Evolutionary conservation across 2,329 filamentous ascomycete species (phyloP).

Genomic region (Colletotrichum echinochloae): DNA sequence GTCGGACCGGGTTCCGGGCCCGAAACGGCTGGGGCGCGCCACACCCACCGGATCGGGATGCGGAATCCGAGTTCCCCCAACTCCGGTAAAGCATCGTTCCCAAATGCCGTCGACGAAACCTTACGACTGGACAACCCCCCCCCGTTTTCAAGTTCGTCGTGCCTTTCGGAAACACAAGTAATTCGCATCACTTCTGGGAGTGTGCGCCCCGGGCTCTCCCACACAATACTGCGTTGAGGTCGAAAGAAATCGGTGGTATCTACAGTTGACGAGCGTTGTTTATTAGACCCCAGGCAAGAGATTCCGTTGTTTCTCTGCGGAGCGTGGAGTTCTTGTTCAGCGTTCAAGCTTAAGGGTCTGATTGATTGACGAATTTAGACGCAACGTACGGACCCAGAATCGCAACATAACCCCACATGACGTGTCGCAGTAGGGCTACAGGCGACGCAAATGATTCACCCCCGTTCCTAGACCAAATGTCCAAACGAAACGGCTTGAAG

Average conservation of each 20-base stretch:
- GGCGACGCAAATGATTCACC: neutral
- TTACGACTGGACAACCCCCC: neutral
- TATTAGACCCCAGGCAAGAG: neutral
- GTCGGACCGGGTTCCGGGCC: neutral
- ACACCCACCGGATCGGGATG: neutral
- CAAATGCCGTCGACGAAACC: neutral
- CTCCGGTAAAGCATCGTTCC: neutral
- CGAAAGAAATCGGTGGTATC: neutral
- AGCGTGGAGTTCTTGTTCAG: neutral
- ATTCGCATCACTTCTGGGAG: neutral
- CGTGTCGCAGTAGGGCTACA: neutral
- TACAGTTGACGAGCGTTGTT: neutral
- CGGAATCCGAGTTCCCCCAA: neutral
- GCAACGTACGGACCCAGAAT: neutral
- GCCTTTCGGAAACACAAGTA: neutral
- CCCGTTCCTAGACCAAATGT: neutral
- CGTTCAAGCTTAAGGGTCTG: neutral
- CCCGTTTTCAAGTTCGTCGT: neutral
- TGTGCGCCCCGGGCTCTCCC: neutral
- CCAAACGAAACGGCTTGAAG: neutral
- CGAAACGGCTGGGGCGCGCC: neutral
- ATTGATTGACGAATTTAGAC: neutral
- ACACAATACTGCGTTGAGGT: neutral
- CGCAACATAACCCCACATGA: neutral
- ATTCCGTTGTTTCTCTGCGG: neutral